These are phyloP conservation scores for Cryptosporidium ubiquitum DNA, from an alignment of 169 alveolate species.

Conservation along the genomic window DNA sequence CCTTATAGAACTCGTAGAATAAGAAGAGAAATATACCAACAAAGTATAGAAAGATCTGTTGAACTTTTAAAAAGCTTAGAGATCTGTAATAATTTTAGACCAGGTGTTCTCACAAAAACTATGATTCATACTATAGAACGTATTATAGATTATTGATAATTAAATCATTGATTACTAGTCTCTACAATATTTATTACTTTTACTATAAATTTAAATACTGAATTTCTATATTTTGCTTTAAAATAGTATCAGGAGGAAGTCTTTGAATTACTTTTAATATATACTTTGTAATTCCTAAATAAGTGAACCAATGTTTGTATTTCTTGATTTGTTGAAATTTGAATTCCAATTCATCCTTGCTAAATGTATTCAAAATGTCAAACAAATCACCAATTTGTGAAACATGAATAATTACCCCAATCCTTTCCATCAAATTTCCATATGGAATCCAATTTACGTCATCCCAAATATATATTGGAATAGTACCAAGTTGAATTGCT, in stretches of 20 bases:
- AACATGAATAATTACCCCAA: conserved; percentile 20
- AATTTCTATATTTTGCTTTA: neutral
- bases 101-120: conserved; percentile 22
- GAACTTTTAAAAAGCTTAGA: conserved; percentile 41
- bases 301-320: conserved; percentile 55
- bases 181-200: neutral
- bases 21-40: conserved; percentile 64
- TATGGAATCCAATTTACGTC: conserved; percentile 68
- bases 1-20: conserved; percentile 65
- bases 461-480: conserved; percentile 75
- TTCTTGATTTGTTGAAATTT: conserved; percentile 21
- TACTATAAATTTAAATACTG: neutral
- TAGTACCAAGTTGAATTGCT: conserved; percentile 69
- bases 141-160: conserved; percentile 9
- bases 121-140: conserved; percentile 63
- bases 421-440: conserved; percentile 29
- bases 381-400: conserved; percentile 25
- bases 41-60: conserved; percentile 51
- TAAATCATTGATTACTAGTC: neutral
- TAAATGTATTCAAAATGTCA: neutral
- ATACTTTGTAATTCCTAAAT: conserved; percentile 47
- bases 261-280: conserved; percentile 7
- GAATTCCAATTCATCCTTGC: neutral
- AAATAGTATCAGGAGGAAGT: conserved; percentile 2
- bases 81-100: conserved; percentile 36